phyloP scores from a whole-genome alignment of 441 rosid species.

The Hypseocharis bilobata region DNA sequence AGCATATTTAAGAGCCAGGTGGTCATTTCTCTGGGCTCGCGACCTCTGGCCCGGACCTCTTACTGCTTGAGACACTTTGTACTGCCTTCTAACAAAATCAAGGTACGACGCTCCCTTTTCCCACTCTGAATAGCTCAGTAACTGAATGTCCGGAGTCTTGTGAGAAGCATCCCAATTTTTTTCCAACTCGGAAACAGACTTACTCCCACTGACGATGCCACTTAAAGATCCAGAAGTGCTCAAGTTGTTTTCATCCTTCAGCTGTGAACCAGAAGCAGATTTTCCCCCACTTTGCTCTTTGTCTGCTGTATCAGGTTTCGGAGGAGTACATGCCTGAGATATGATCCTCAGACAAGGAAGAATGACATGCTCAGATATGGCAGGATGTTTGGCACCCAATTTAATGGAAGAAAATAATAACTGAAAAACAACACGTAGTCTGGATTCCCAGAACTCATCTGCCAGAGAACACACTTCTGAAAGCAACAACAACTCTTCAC shows the following conservation, averaged over 20 bases:
- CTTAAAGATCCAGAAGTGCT: constrained; percentile 37
- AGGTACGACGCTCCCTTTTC: constrained; percentile 98
- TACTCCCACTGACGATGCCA: constrained; percentile 33
- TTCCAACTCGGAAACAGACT: constrained; percentile 48
- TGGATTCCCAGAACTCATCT: constrained; percentile 98
- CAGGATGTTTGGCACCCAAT: constrained; percentile 99
- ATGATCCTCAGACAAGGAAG: constrained; percentile 98
- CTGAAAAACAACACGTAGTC: constrained; percentile 94
- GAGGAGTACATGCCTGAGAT: constrained; percentile 99
- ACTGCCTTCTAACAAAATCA: constrained; percentile 99
- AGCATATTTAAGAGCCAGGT: constrained; percentile 78
- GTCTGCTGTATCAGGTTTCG: constrained; percentile 83
- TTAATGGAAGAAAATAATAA: constrained; percentile 92
- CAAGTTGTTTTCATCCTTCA: constrained; percentile 59
- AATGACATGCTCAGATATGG: constrained; percentile 94
- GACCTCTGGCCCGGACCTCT: constrained; percentile 67
- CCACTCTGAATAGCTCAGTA: constrained; percentile 96
- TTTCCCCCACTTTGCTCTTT: constrained; percentile 62
- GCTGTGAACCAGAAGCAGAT: constrained; percentile 42
- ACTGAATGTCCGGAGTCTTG: constrained; percentile 73
- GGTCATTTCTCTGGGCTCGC: constrained; percentile 74
- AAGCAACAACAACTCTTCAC: constrained; percentile 89
- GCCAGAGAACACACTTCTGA: constrained; percentile 97
- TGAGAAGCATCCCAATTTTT: constrained; percentile 63
- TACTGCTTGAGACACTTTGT: constrained; percentile 75